Conservation (phyloP, 1,139 yeast species). For the Candida tetrigidarum region DNA sequence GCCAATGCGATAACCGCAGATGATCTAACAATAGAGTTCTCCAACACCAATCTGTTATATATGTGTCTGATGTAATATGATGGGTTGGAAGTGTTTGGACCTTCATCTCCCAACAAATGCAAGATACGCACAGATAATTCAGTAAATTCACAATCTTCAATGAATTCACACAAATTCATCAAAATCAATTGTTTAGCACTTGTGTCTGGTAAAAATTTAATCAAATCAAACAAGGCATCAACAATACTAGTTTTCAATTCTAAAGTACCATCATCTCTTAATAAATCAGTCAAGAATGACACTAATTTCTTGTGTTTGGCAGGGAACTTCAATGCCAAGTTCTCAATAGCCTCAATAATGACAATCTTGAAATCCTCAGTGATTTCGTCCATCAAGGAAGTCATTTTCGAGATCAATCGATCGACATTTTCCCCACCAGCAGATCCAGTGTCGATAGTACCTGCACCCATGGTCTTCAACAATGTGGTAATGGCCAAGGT, state of each 20-base stretch:
- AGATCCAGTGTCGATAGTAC: conserved; percentile 37
- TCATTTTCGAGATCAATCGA: conserved; percentile 83
- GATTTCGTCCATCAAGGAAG: conserved; percentile 90
- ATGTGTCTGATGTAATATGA: conserved; percentile 94
- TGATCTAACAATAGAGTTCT: conserved; percentile 92
- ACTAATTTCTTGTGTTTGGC: conserved; percentile 85
- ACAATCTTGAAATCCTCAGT: conserved; percentile 95
- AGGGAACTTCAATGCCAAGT: conserved; percentile 92
- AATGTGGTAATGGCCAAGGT: conserved; percentile 98
- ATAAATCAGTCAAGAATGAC: conserved; percentile 77
- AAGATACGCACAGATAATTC: conserved; percentile 90
- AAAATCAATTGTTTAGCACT: conserved; percentile 80
- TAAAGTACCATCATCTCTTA: conserved; percentile 91
- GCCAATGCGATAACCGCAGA: conserved; percentile 94
- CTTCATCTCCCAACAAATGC: conserved; percentile 92
- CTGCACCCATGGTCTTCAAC: conserved; percentile 91
- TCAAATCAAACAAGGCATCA: conserved; percentile 89
- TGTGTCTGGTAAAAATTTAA: conserved; percentile 78
- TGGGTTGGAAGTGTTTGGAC: conserved; percentile 86
- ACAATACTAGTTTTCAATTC: conserved; percentile 85
- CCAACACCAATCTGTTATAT: conserved; percentile 94
- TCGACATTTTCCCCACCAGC: conserved; percentile 73
- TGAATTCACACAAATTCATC: conserved; percentile 91
- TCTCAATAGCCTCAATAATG: conserved; percentile 93
- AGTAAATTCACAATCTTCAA: conserved; percentile 97